Percentiles rank a stretch among this genome's conserved stretches.
These are phyloP conservation scores for Corallochytrium limacisporum DNA, from an alignment of 78 protist genomes.

Conservation along the genomic window DNA sequence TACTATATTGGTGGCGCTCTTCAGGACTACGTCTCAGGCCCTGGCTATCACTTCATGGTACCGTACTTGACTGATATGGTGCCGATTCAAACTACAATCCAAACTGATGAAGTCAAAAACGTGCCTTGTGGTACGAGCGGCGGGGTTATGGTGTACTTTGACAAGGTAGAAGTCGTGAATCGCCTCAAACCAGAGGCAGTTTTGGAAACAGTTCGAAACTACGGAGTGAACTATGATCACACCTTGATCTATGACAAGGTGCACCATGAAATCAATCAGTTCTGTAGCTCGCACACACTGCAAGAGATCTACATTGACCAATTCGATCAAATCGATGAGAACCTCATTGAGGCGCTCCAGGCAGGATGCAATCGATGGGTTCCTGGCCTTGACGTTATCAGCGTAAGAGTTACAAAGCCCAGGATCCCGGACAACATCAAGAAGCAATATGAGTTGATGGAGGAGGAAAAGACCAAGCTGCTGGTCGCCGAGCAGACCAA, in stretches of 20 bases:
- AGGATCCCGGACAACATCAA: conserved; percentile 18
- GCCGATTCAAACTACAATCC: conserved; percentile 17
- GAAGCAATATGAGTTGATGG: conserved; percentile 21
- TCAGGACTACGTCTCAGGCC: no score
- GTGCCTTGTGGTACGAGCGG: conserved; percentile 57
- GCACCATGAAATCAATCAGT: conserved; percentile 49
- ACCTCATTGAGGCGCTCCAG: conserved; percentile 1
- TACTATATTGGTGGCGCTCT: no score
- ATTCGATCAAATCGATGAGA: conserved; percentile 42
- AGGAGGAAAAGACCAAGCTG: conserved; percentile 27
- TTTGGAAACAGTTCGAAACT: conserved; percentile 11
- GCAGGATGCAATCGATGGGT: neutral
- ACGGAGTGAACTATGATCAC: conserved; percentile 17
- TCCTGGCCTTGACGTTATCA: neutral
- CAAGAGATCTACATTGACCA: conserved; percentile 46
- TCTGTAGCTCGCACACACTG: conserved; percentile 45
- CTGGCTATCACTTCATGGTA: no score
- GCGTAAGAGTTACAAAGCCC: conserved; percentile 21
- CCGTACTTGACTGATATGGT: no score
- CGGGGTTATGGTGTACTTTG: conserved; percentile 36
- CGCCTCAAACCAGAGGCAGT: neutral
- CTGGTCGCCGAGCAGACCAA: conserved; percentile 25
- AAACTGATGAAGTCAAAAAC: conserved; percentile 25
- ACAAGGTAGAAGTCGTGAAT: conserved; percentile 47
- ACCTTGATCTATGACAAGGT: conserved; percentile 39